phyloP scores from a whole-genome alignment of 2,329 filamentous ascomycete species.

The Thelonectria blattea region DNA sequence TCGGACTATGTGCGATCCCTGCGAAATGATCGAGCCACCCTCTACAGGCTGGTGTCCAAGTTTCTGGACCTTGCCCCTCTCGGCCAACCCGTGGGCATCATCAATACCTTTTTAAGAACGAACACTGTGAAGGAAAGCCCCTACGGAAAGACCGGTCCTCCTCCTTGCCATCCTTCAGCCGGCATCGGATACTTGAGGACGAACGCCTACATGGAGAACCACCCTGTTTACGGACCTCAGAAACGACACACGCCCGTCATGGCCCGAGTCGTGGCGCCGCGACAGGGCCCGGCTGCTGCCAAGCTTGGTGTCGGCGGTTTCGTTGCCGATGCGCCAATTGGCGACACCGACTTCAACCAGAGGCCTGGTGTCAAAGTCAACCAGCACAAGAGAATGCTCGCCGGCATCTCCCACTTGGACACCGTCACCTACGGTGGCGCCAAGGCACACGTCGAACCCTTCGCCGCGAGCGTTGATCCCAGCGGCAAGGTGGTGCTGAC shows the following conservation, averaged over 20 bases:
- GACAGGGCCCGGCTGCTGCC: slow-evolving; percentile 41
- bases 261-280: slow-evolving; percentile 58
- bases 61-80: slow-evolving; percentile 69
- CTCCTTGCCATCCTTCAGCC: slow-evolving; percentile 65
- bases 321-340: slow-evolving; percentile 50
- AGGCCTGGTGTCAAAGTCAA: slow-evolving; percentile 29
- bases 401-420: slow-evolving; percentile 52
- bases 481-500: slow-evolving; percentile 55
- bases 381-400: slow-evolving; percentile 36
- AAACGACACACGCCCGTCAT: slow-evolving; percentile 54
- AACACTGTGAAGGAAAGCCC: slow-evolving; percentile 44
- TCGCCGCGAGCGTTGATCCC: slow-evolving; percentile 54
- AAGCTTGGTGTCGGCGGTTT: slow-evolving; percentile 64
- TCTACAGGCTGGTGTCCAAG: slow-evolving; percentile 62
- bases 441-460: slow-evolving; percentile 59
- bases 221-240: slow-evolving; percentile 67
- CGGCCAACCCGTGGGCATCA: slow-evolving; percentile 40
- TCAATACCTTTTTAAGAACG: slow-evolving; percentile 35
- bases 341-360: slow-evolving; percentile 51
- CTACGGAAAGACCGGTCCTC: slow-evolving; percentile 62
- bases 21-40: slow-evolving; percentile 55
- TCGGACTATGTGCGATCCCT: slow-evolving; percentile 58
- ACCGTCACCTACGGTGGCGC: slow-evolving; percentile 56
- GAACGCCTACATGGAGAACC: slow-evolving; percentile 60
- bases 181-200: slow-evolving; percentile 68